A percentile compares a stretch with the other conserved stretches of the same genome.
Conservation (phyloP, 1,139 yeast species). For the Arxiozyma heterogenica region DNA sequence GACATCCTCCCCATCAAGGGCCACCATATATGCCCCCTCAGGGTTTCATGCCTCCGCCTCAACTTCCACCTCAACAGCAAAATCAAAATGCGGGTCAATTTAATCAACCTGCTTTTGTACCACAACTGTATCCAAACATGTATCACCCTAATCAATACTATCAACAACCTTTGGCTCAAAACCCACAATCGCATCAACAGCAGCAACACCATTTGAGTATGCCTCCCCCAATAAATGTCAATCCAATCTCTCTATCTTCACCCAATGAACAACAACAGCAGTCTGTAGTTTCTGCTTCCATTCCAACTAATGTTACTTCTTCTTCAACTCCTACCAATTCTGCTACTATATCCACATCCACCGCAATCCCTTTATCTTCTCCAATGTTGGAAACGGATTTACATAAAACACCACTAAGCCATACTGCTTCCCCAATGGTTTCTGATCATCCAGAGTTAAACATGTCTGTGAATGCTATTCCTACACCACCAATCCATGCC, state of each 20-base stretch:
- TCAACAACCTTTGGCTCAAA: conserved; percentile 7
- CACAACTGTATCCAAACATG: conserved; percentile 2
- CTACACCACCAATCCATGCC: conserved; percentile 6
- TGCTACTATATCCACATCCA: neutral
- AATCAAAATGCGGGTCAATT: conserved; percentile 6
- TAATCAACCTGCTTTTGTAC: neutral
- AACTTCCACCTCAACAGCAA: neutral
- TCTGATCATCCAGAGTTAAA: neutral
- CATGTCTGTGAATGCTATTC: conserved; percentile 5
- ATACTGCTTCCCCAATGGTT: conserved; percentile 6
- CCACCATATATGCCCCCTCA: conserved; percentile 1
- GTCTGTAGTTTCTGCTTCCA: neutral
- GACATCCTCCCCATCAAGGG: neutral
- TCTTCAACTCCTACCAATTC: neutral
- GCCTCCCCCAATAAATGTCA: conserved; percentile 5
- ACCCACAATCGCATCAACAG: neutral
- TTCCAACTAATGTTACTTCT: neutral
- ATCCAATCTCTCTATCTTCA: conserved; percentile 13
- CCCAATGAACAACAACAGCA: conserved; percentile 6
- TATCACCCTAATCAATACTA: conserved; percentile 9
- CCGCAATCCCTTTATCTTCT: neutral
- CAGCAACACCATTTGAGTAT: neutral
- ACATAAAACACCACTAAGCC: conserved; percentile 7
- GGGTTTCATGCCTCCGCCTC: conserved; percentile 1
- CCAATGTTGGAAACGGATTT: conserved; percentile 6